Base-by-base conservation (phyloP, 768 basidiomycete genomes). In the Tremella fuciformis region DNA sequence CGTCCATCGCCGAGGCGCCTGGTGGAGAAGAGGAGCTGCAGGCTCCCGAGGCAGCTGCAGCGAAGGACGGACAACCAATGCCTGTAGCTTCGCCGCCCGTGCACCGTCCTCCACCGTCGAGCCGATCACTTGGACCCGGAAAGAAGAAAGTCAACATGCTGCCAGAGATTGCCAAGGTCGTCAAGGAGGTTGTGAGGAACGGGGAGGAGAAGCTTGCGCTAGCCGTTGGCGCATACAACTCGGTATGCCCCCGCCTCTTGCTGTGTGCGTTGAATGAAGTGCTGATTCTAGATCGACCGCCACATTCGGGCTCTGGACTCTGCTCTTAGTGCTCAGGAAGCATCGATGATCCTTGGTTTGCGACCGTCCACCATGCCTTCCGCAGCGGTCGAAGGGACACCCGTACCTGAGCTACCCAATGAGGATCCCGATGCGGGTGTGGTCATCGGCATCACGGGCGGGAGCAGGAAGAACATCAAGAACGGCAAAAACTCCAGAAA, bases 291-390 rank as follows among this genome's bases (percentile, higher is more conserved):
- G 73, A 70, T 78, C 40, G 76, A 78, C 44, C 62, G 76, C 24
- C 75, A 76, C 60, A 75, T 76, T 39, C 66, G 76, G n/a, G 70
- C 75, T 13, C 65, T 78, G 13, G 76, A 78, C 53, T 67, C 70
- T 1, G 73, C 75, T 0, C 53, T 77, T 1, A 58, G 65, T 19
- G 62, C 71, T 1, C 73, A 75, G 52, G 71, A 76, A 65, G 67
- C 75, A 0, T 69, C 73, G 8, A 62, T 75, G 44, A 59, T 73
- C 19, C 62, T 76, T 16, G 75, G 75, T 13, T 58, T 75, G 1
- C 66, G 70, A 18, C 63, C 69, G 11, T 57, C 58, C 22, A 75
- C 75, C 15, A 44, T 65, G 13, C 73, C 75, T 1, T 74, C 73
- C 13, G 46, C 61, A 11, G 63, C 63, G 7, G 60, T 74, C 6